Percentiles rank a stretch among this genome's conserved stretches.
Evolutionary conservation across 805 yeast species (phyloP).

Genomic region (Ascoidea rubescens): DNA sequence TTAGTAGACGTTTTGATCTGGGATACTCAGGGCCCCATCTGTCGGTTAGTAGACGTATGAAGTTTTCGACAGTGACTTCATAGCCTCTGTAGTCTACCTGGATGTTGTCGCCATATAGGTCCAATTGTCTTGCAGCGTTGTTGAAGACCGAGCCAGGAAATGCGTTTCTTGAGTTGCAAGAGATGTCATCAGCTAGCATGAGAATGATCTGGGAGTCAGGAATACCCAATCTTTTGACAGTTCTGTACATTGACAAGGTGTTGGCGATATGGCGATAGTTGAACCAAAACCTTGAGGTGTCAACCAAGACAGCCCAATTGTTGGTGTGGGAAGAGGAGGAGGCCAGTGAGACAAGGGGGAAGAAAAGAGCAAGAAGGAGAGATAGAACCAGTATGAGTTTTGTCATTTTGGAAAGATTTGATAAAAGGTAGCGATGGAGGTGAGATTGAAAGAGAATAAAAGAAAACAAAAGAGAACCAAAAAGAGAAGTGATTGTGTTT

Average conservation of each 20-base stretch:
- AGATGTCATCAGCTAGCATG: slow-evolving; percentile 94
- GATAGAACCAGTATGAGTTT: too few relatives aligned
- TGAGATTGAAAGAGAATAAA: too few relatives aligned
- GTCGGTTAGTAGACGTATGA: slow-evolving; percentile 83
- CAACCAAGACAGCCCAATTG: slow-evolving; percentile 78
- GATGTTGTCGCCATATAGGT: slow-evolving; percentile 84
- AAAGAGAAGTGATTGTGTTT: too few relatives aligned
- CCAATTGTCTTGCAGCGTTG: slow-evolving; percentile 83
- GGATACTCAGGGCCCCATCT: slow-evolving; percentile 95
- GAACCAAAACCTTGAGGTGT: slow-evolving; percentile 97
- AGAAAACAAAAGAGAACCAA: too few relatives aligned
- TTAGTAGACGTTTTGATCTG: slow-evolving; percentile 73
- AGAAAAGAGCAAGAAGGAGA: background rate
- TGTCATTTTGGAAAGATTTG: too few relatives aligned
- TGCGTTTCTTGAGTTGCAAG: slow-evolving; percentile 91
- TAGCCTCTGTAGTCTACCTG: slow-evolving; percentile 97
- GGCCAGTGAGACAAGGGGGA: slow-evolving; percentile 3
- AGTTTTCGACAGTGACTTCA: slow-evolving; percentile 95
- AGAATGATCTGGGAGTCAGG: slow-evolving; percentile 95
- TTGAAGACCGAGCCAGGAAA: slow-evolving; percentile 95
- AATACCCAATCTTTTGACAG: slow-evolving; percentile 89
- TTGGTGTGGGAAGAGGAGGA: slow-evolving; percentile 36
- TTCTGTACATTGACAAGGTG: slow-evolving; percentile 84
- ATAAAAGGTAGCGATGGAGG: too few relatives aligned
- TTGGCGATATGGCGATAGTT: slow-evolving; percentile 97